Evolutionary conservation across 306 rosid species (phyloP).

Genomic region (Prinsepia uniflora): DNA sequence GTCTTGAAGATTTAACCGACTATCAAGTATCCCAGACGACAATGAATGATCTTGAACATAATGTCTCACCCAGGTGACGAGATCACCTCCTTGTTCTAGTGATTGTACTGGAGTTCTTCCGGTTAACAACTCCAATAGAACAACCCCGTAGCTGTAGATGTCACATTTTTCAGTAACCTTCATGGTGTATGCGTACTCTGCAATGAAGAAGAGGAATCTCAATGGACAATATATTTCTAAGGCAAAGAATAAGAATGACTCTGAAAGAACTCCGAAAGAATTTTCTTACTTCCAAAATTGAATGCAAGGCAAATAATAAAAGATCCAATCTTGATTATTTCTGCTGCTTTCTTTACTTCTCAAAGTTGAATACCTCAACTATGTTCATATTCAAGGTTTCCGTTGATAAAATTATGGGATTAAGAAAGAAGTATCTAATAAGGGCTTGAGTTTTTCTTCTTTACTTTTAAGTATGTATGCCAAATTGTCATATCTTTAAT

Average conservation of each 20-base stretch:
- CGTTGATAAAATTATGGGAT: background rate
- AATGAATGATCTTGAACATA: constrained; percentile 51
- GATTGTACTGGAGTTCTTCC: constrained; percentile 93
- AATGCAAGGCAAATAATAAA: background rate
- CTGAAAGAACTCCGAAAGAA: too few species aligned
- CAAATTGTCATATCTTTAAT: too few species aligned
- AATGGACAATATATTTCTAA: background rate
- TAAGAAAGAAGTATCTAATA: background rate
- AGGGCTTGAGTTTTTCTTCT: background rate
- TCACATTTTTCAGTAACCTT: constrained; percentile 95
- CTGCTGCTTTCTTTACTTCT: background rate
- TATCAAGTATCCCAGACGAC: constrained; percentile 62
- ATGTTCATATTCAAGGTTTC: constrained; percentile 1
- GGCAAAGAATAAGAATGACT: background rate
- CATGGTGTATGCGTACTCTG: constrained; percentile 99
- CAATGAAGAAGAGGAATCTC: constrained; percentile 19
- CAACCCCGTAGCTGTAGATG: constrained; percentile 92
- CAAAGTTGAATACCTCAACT: background rate
- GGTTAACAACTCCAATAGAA: constrained; percentile 80
- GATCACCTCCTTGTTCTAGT: constrained; percentile 86
- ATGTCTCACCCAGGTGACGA: constrained; percentile 67
- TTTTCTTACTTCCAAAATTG: background rate
- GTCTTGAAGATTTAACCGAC: constrained; percentile 60
- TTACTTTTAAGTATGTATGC: too few species aligned
- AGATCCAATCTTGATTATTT: background rate